Base-by-base conservation (phyloP, 176 grass and related monocot genomes). In the Oryza coarctata region DNA sequence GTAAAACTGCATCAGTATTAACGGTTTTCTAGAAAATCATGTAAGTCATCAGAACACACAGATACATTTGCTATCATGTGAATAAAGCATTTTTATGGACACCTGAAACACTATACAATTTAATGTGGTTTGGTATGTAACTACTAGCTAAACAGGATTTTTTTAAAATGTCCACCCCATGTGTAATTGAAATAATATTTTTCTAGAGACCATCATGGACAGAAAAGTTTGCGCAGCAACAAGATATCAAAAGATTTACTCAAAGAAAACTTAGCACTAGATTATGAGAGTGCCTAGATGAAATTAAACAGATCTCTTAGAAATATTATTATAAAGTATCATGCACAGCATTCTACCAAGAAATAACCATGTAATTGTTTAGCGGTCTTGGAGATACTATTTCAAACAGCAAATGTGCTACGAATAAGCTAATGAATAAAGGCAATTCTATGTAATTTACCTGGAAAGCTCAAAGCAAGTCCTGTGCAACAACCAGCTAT, bases 401-500 rank as follows among this genome's bases (percentile, higher is more conserved):
- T 83, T 2, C 17, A 74, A 47, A n/a, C 10, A 79, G 15, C 41
- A 61, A 9, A 17, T 57, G 20, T 0, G 23, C 33, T 39, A 71
- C 52, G 29, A 23, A 34, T 30, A 81, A 81, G 33, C 22, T 58
- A 60, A 13, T 70, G n/a, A 70, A 69, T 39, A 57, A 58, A 4
- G 32, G 47, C 63, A 23, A 9, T 73, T 73, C 5, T 61, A 74
- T 64, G 68, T 66, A 78, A 27, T 34, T 74, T 94, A 97, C 94
- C 92, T 88, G 92, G 94, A 90, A 97, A 94, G 57, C 92, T 92
- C 88, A 97, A 89, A 89, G 94, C 94, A 90, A 94, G 73, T 47
- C 92, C 92, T 26, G 94, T 97, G 78, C 90, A 94, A 61, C 94
- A 97, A 81, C 90, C 94, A 61, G 92, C 92, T 29, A 97, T 67